Evolutionary conservation across 371 early-diverging fungal species (phyloP), one percentile per base, ranked within the genome.

Genomic region (Syncephalastrum sp.): DNA sequence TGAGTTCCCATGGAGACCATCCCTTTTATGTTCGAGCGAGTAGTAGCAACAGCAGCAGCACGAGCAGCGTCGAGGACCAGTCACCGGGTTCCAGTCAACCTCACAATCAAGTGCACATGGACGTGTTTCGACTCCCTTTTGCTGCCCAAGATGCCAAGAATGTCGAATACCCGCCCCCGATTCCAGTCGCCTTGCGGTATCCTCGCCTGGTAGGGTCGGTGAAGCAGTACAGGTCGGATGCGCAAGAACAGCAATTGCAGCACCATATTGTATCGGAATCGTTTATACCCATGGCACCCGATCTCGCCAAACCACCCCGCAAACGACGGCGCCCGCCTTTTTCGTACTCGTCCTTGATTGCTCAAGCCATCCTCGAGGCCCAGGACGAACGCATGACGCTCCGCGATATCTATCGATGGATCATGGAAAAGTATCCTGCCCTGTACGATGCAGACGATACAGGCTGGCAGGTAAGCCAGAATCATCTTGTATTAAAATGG

Each of bases 331-430:
- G 89, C 5, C 91, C 91, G 10, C 89, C 91, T 5, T 87, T 85
- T 52, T 87, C 91, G 0, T 91, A 91, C 65, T 82, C 91, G 1
- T 78, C 85, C 2, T 70, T 91, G 5, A 91, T 91, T 54, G 87
- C 86, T 0, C 86, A 88, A 61, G 91, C 91, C 4, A 87, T 91
- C 19, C 43, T 83, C 3, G 71, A 78, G 12, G 79, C 84, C 4
- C 58, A 74, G 29, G 60, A 81, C 23, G 75, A 83, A 46, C 70
- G 79, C 47, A 79, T 90, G 73, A 88, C 91, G 12, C 55, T 91
- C 43, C 75, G 79, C 59, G 84, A 83, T 29, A 91, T 91, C 8
- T 91, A 91, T 62, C 64, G 73, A n/a, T 91, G 87, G 85, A 88
- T 91, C 33, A 79, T 74, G 53, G 63, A 64, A 1, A 77, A 83